Base-by-base conservation (phyloP, 805 yeast genomes). In the Priceomyces medius region DNA sequence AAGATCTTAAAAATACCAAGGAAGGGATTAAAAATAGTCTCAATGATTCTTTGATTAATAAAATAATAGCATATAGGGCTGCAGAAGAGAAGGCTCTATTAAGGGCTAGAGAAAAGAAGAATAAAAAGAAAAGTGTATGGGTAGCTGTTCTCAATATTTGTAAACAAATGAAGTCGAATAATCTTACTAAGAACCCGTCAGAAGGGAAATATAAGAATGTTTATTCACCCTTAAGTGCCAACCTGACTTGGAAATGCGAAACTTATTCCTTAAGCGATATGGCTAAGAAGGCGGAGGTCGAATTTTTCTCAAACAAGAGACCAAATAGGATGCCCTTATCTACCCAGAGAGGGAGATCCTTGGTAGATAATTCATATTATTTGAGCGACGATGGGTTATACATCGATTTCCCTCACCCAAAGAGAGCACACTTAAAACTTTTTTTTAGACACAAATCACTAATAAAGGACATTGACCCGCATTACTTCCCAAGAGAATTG, bases 341-440 rank as follows among this genome's bases (percentile, higher is more conserved):
- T n/a, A n/a, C n/a, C n/a, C 18, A 20, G 7, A 20, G 37, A 34
- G 32, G 24, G 6, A 35, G 31, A 17, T 29, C 26, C 9, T 37
- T 37, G 13, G 12, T 35, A 10, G 26, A 37, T 26, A 27, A 37
- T 16, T 37, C 32, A 12, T 38, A 38, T 20, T 20, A 38, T 14
- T 5, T 39, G 5, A 39, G 42, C 28, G 31, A 31, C 8, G 32
- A 39, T 24, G 42, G 42, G 9, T 32, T 39, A 14, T 23, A 17
- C 7, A 39, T 39, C 9, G 42, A 39, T 16, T 39, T 39, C 33
- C 33, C 37, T 19, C 21, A 19, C 17, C 16, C 17, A 19, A 21
- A 31, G 20, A 21, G 13, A 19, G 19, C 24, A 7, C 16, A 31
- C 10, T 16, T 39, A 9, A 31, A 33, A 23, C 18, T 39, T 13